phyloP scores from a whole-genome alignment of 441 rosid genomes.

The Corymbia citriodora region DNA sequence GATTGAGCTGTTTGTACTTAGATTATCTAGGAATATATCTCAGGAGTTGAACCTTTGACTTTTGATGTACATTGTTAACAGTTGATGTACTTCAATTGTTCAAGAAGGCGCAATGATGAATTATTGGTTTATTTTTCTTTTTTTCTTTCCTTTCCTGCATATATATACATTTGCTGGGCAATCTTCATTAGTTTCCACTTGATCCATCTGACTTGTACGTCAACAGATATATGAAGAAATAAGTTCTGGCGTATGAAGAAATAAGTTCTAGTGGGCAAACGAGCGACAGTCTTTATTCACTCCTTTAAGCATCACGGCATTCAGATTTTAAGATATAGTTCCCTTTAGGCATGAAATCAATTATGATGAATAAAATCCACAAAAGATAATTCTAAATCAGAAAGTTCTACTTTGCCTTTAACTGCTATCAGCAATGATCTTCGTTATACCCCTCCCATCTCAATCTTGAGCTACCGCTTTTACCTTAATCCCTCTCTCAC shows the following conservation, averaged over 20 bases:
- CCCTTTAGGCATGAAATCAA: neutral
- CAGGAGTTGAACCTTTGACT: neutral
- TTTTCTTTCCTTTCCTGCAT: neutral
- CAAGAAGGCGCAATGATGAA: neutral
- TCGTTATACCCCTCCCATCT: neutral
- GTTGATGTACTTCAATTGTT: neutral
- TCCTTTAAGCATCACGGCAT: neutral
- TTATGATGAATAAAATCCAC: neutral
- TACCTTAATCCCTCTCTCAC: neutral
- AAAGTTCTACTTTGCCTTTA: neutral
- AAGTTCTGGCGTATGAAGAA: neutral
- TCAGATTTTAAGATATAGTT: neutral
- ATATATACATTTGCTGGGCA: neutral
- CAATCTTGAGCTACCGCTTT: neutral
- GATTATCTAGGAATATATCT: neutral
- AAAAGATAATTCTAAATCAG: neutral
- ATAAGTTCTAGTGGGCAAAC: neutral
- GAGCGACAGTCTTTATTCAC: neutral
- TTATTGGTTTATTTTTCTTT: neutral
- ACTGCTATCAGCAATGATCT: neutral
- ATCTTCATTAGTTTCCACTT: neutral
- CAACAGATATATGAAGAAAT: neutral
- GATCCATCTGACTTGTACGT: neutral
- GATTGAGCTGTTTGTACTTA: neutral
- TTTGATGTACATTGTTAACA: neutral